Conservation (phyloP, 148 eudicot species). For the Rhododendron kiyosumense region DNA sequence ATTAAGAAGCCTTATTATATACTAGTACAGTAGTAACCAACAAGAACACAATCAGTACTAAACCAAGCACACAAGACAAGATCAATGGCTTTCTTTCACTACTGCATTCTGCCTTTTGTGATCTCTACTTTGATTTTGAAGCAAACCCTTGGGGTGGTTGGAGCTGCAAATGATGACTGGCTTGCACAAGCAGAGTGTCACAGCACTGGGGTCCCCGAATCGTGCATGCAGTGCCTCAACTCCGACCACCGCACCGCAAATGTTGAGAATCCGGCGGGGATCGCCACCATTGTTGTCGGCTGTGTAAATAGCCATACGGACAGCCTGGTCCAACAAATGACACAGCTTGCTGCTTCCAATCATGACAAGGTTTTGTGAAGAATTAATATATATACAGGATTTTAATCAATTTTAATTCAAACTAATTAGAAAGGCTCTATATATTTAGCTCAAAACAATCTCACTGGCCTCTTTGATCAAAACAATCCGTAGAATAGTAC, state of each 20-base stretch:
- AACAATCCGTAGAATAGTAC: too few species aligned
- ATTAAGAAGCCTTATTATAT: not conserved
- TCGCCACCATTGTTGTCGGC: not conserved
- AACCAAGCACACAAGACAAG: not conserved
- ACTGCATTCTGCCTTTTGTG: not conserved
- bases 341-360: not conserved
- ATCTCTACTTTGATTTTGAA: not conserved
- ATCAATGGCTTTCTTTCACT: not conserved
- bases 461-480: too few species aligned
- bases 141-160: not conserved
- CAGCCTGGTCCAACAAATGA: not conserved
- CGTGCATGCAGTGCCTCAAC: slow-evolving; percentile 7
- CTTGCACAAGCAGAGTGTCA: not conserved
- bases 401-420: not conserved
- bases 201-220: not conserved
- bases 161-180: not conserved
- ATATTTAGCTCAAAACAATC: not conserved
- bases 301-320: not conserved
- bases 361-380: not conserved
- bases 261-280: not conserved
- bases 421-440: not conserved
- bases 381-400: not conserved
- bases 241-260: not conserved
- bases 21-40: not conserved
- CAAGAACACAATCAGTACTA: not conserved